phyloP scores from a whole-genome alignment of 2,329 filamentous ascomycete genomes.

The Alternaria burnsii region DNA sequence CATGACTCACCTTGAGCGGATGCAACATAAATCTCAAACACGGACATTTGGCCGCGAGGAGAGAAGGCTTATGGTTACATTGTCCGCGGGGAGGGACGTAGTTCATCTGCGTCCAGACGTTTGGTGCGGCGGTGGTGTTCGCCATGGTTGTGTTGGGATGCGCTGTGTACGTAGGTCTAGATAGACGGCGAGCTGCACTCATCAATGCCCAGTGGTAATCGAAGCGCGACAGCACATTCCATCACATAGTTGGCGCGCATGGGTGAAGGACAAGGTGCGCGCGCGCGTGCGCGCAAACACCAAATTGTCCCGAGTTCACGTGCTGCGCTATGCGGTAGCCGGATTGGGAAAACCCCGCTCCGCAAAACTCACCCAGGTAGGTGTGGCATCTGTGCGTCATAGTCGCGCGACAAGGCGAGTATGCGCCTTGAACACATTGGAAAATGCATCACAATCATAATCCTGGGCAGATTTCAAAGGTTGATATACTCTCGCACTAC shows the following conservation, averaged over 20 bases:
- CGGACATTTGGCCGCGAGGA: constrained; percentile 58
- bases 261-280: neutral
- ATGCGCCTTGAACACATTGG: neutral
- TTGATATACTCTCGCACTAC: neutral
- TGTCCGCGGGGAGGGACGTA: constrained; percentile 61
- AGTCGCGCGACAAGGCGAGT: neutral
- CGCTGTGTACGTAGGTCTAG: neutral
- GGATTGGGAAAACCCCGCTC: constrained; percentile 8
- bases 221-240: neutral
- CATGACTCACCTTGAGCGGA: constrained; percentile 58
- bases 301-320: constrained; percentile 34
- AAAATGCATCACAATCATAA: too few relatives aligned
- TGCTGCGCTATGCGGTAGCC: constrained; percentile 17
- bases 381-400: neutral
- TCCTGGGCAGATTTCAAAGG: neutral
- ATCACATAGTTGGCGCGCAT: constrained; percentile 6
- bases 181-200: neutral
- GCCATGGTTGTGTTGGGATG: neutral
- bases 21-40: constrained; percentile 67
- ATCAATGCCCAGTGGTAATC: neutral
- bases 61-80: constrained; percentile 60
- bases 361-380: neutral
- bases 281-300: constrained; percentile 16
- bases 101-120: constrained; percentile 62
- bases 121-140: constrained; percentile 36